Percentiles rank a stretch among this genome's conserved stretches.
These are phyloP conservation scores for Kewa caespitosa DNA, from an alignment of 179 eudicot genomes.

Conservation along the genomic window DNA sequence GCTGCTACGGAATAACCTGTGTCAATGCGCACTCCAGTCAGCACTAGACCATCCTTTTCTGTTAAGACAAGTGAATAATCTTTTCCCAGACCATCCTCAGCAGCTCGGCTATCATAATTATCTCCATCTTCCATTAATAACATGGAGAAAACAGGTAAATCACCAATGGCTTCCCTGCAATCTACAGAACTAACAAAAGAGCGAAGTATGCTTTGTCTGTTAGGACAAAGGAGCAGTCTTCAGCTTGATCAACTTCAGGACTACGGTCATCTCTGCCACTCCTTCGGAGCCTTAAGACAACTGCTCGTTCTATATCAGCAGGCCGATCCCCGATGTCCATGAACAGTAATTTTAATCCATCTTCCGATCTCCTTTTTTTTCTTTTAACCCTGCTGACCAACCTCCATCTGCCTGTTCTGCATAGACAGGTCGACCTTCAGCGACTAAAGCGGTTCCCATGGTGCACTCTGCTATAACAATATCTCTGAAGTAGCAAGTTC, in stretches of 20 bases:
- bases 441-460: conserved; percentile 51
- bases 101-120: conserved; percentile 22
- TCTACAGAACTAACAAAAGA: conserved; percentile 26
- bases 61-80: conserved; percentile 37
- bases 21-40: conserved; percentile 34
- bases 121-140: conserved; percentile 26
- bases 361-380: conserved; percentile 28
- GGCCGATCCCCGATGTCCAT: conserved; percentile 38
- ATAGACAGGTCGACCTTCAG: conserved; percentile 43
- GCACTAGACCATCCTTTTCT: conserved; percentile 39
- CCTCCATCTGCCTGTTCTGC: conserved; percentile 58
- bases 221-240: conserved; percentile 30
- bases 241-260: conserved; percentile 21
- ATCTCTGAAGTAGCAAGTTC: conserved; percentile 50
- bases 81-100: conserved; percentile 37
- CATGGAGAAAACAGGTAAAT: conserved; percentile 26
- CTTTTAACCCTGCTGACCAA: conserved; percentile 44
- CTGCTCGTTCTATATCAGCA: conserved; percentile 38
- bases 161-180: conserved; percentile 10
- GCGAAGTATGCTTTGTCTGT: conserved; percentile 29
- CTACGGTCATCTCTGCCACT: conserved; percentile 15
- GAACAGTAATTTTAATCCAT: conserved; percentile 22
- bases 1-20: conserved; percentile 42
- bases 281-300: conserved; percentile 50
- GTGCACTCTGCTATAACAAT: conserved; percentile 60